Conservation (phyloP, 345 rosid genomes). For the Dimocarpus longan region DNA sequence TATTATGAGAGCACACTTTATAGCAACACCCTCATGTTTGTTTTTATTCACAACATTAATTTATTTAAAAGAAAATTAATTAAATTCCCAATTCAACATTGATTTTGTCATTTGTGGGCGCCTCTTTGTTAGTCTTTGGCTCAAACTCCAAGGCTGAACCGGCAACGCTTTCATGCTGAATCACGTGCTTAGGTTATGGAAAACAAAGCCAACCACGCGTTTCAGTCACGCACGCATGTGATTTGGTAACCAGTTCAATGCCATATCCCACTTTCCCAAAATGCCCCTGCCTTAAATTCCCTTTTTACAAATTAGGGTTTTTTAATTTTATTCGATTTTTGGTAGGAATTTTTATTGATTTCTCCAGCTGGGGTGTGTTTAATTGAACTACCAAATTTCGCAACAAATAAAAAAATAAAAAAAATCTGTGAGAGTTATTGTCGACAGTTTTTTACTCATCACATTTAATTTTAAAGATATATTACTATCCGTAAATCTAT, state of each 20-base stretch:
- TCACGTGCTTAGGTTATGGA: not conserved
- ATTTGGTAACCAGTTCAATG: not conserved
- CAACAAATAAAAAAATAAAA: too few relatives aligned
- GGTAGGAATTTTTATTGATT: too few relatives aligned
- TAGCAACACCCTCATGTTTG: not conserved
- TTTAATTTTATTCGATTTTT: not conserved
- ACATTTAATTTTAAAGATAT: slow-evolving; percentile 10
- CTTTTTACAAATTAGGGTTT: not conserved
- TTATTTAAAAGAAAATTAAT: too few relatives aligned
- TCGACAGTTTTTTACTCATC: slow-evolving; percentile 2
- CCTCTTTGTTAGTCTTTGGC: slow-evolving; percentile 12
- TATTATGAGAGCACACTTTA: not conserved
- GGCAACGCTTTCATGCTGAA: not conserved
- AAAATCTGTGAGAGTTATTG: not conserved
- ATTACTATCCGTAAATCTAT: too few relatives aligned
- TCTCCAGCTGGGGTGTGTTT: too few relatives aligned
- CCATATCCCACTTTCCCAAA: not conserved
- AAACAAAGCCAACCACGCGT: not conserved
- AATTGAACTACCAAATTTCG: not conserved
- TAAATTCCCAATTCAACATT: too few relatives aligned
- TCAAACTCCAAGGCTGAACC: not conserved
- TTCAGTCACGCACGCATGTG: not conserved
- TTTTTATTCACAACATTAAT: not conserved
- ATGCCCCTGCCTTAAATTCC: not conserved
- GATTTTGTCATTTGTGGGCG: slow-evolving; percentile 5